These are phyloP conservation scores for Boletus sp. DNA, from an alignment of 1,284 basidiomycete species.

Conservation along the genomic window DNA sequence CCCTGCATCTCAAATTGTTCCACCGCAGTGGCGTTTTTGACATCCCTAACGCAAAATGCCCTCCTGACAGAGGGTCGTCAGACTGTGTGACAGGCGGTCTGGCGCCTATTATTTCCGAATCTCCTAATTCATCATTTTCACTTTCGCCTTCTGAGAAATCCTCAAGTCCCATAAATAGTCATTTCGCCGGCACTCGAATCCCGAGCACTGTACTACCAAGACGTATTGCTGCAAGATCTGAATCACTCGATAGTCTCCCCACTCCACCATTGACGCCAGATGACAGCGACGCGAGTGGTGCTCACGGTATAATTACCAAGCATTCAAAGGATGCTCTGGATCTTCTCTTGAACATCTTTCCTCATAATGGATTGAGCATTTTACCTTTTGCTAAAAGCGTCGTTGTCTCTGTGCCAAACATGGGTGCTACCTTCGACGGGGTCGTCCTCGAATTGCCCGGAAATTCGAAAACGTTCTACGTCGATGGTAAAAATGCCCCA, in stretches of 20 bases:
- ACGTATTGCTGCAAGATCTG: conserved; percentile 40
- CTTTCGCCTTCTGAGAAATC: conserved; percentile 37
- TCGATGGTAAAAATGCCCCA: conserved; percentile 75
- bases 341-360: conserved; percentile 73
- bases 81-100: conserved; percentile 86
- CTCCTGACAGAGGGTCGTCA: conserved; percentile 87
- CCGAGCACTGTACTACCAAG: conserved; percentile 37
- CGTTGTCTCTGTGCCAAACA: conserved; percentile 61
- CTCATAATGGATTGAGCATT: conserved; percentile 58
- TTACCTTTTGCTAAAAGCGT: conserved; percentile 69
- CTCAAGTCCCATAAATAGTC: conserved; percentile 31
- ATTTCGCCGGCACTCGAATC: conserved; percentile 27
- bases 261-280: conserved; percentile 39
- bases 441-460: conserved; percentile 72
- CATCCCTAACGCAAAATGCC: conserved; percentile 82
- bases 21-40: conserved; percentile 82
- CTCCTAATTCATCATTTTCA: conserved; percentile 40
- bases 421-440: conserved; percentile 68
- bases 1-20: conserved; percentile 7
- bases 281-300: conserved; percentile 32
- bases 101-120: conserved; percentile 57
- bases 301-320: conserved; percentile 34
- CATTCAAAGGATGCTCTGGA: conserved; percentile 63
- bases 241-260: conserved; percentile 32
- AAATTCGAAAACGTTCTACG: conserved; percentile 68